Evolutionary conservation across 208 protist species (phyloP), one percentile per base, ranked within the genome.

Genomic region (Trypanosoma melophagium): DNA sequence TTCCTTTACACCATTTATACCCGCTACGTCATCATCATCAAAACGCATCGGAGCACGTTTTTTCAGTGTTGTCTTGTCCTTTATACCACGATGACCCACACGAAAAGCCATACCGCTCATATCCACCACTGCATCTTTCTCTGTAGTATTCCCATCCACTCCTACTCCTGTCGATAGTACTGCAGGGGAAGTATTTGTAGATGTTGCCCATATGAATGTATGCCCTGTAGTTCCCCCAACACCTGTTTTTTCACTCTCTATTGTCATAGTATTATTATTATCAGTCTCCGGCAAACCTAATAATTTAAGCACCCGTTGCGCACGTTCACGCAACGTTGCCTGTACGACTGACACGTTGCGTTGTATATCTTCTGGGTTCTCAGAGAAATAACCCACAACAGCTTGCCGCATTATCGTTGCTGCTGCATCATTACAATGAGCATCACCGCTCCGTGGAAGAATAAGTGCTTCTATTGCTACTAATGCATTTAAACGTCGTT

Each of bases 401-500:
- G 17, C 41, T 47, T 70, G 38, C 14, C 50, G 51, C 62, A 70
- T 66, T 35, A 53, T 25, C 35, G 59, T 42, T 16, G 53, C 47
- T 14, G n/a, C 59, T 14, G 69, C 51, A 7, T 69, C 60, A 35
- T 50, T 16, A 44, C 45, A 10, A 10, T 55, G 53, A 51, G 59
- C 21, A 50, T 56, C 60, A 28, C 17, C 58, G 44, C 40, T 35
- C 14, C 67, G 70, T 60, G 56, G 9, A 14, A 53, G 44, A 14
- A 89, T 60, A 42, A 83, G 22, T 21, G 74, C 83, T 69, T 92
- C 86, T 22, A 89, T 40, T 17, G 61, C 69, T 3, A 54, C 53
- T 35, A 92, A 64, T 14, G 73, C 72, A 68, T 92, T 92, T 2
- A 89, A 61, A 0, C 83, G 77, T 9, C 67, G 60, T 58, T 86